phyloP scores from a whole-genome alignment of 306 rosid species.

The Castanopsis chinensis region DNA sequence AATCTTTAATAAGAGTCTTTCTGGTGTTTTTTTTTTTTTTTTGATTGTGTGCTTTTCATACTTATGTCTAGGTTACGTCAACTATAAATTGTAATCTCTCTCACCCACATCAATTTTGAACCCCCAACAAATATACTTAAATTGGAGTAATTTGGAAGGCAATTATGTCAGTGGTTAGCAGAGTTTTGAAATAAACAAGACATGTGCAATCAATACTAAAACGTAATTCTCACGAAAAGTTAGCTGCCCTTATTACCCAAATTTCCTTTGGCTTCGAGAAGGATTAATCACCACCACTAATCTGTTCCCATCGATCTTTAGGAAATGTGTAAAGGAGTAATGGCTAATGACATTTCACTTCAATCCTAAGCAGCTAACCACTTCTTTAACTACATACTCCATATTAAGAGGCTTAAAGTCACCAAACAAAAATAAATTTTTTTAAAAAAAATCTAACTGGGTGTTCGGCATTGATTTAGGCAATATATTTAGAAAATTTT shows the following conservation, averaged over 20 bases:
- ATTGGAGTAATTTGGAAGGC: neutral
- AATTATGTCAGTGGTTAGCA: slow-evolving; percentile 13
- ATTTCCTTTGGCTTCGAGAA: neutral
- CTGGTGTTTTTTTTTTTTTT: neutral
- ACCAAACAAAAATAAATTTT: too few relatives aligned
- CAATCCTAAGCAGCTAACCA: neutral
- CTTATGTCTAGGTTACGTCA: slow-evolving; percentile 3
- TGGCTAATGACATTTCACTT: neutral
- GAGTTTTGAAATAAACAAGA: neutral
- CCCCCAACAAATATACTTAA: neutral
- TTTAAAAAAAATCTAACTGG: too few relatives aligned
- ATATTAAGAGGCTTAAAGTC: too few relatives aligned
- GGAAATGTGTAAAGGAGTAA: neutral
- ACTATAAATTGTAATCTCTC: slow-evolving; percentile 2
- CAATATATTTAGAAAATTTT: too few relatives aligned
- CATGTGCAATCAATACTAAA: neutral
- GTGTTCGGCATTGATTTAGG: too few relatives aligned
- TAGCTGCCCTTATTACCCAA: neutral
- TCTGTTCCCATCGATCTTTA: neutral
- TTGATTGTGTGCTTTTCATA: neutral
- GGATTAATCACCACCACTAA: neutral
- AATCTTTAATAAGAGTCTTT: neutral
- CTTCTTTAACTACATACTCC: neutral
- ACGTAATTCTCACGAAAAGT: slow-evolving; percentile 1
- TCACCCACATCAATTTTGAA: slow-evolving; percentile 6